phyloP scores from a whole-genome alignment of 202 grass and related monocot genomes.

The Zoysia matrella region DNA sequence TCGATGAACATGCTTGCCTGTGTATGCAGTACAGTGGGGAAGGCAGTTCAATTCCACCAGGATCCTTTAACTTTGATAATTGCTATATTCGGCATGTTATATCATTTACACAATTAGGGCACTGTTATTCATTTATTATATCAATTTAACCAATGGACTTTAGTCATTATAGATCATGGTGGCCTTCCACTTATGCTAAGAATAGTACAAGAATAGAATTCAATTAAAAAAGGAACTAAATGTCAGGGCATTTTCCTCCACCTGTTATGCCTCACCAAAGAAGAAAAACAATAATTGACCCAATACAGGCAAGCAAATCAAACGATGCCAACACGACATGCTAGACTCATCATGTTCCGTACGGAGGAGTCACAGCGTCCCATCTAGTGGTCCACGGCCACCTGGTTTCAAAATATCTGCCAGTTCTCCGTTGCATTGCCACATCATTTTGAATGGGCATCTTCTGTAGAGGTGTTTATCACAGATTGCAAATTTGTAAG shows the following conservation, averaged over 20 bases:
- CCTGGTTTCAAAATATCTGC: slow-evolving; percentile 18
- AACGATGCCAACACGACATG: slow-evolving; percentile 15
- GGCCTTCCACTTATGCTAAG: neutral
- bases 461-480: neutral
- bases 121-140: neutral
- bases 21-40: too few relatives aligned
- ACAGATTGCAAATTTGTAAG: neutral
- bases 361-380: neutral
- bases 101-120: neutral
- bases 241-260: neutral
- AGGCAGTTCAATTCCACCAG: too few relatives aligned
- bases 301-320: slow-evolving; percentile 10
- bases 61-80: too few relatives aligned
- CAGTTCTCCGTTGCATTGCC: neutral
- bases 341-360: neutral
- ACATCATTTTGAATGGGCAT: slow-evolving; percentile 2
- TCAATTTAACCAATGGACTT: neutral
- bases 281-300: slow-evolving; percentile 24
- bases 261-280: slow-evolving; percentile 7
- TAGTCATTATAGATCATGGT: neutral
- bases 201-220: slow-evolving; percentile 7
- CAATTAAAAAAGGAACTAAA: neutral
- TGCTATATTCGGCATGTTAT: too few relatives aligned
- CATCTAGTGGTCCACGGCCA: neutral
- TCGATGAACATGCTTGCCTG: neutral